Conservation (phyloP, 345 rosid species). For the Clausena lansium region DNA sequence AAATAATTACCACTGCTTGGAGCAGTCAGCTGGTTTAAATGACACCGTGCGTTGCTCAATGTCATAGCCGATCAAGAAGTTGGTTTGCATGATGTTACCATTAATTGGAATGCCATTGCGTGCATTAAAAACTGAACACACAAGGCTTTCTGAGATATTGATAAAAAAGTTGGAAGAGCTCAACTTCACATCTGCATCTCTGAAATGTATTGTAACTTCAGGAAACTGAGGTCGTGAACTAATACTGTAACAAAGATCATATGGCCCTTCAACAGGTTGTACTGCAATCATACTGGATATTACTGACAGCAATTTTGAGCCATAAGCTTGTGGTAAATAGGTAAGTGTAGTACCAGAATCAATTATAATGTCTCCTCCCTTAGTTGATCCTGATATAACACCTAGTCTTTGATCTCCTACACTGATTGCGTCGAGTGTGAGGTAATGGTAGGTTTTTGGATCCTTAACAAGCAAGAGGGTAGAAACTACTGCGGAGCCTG, state of each 20-base stretch:
- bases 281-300: conserved; percentile 13
- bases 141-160: conserved; percentile 24
- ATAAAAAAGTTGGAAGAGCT: conserved; percentile 31
- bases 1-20: conserved; percentile 6
- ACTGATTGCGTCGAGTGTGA: conserved; percentile 41
- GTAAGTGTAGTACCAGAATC: conserved; percentile 61
- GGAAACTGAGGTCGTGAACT: conserved; percentile 25
- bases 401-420: conserved; percentile 32
- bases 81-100: too few species aligned
- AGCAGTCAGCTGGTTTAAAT: conserved; percentile 47
- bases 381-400: conserved; percentile 7
- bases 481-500: conserved; percentile 31
- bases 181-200: conserved; percentile 38
- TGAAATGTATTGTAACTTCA: conserved; percentile 35
- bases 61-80: too few species aligned
- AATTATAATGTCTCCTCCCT: conserved; percentile 44
- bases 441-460: conserved; percentile 38
- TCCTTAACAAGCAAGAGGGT: conserved; percentile 39
- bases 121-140: too few species aligned
- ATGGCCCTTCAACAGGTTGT: conserved; percentile 26
- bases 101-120: too few species aligned
- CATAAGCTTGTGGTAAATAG: conserved; percentile 26
- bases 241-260: conserved; percentile 35
- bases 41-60: too few species aligned
- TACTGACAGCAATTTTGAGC: conserved; percentile 16